These are phyloP conservation scores for Cercospora sesami DNA, from an alignment of 2,329 filamentous ascomycete genomes.

Conservation along the genomic window DNA sequence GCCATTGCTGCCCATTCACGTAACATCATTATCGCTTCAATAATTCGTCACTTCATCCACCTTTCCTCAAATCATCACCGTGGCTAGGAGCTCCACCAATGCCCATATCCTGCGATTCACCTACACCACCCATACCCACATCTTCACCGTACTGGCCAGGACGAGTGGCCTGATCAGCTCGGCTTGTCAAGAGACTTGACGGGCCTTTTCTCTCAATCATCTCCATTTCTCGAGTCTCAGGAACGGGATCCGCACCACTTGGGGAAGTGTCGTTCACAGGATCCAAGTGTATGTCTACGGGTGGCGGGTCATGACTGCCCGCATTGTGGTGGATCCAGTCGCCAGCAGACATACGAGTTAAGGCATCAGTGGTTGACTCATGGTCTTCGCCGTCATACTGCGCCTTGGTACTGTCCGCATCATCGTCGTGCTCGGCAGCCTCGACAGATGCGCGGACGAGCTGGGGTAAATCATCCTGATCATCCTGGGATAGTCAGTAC, in stretches of 20 bases:
- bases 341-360: neutral
- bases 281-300: constrained; percentile 16
- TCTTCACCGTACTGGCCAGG: neutral
- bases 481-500: neutral
- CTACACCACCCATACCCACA: constrained; percentile 20
- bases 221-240: constrained; percentile 22
- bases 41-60: neutral
- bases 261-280: constrained; percentile 1
- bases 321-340: neutral
- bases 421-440: constrained; percentile 10
- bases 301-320: constrained; percentile 5
- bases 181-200: constrained; percentile 9
- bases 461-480: neutral
- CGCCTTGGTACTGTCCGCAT: constrained; percentile 14
- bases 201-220: constrained; percentile 32
- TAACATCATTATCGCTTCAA: neutral
- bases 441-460: constrained; percentile 12
- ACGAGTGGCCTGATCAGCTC: neutral
- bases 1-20: neutral
- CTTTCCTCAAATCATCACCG: constrained; percentile 15
- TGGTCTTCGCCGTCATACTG: constrained; percentile 16
- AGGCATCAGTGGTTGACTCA: neutral
- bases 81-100: constrained; percentile 16
- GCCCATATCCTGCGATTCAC: constrained; percentile 20
- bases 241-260: neutral